Conservation (phyloP, 148 eudicot species). For the Chenopodium berlandieri region DNA sequence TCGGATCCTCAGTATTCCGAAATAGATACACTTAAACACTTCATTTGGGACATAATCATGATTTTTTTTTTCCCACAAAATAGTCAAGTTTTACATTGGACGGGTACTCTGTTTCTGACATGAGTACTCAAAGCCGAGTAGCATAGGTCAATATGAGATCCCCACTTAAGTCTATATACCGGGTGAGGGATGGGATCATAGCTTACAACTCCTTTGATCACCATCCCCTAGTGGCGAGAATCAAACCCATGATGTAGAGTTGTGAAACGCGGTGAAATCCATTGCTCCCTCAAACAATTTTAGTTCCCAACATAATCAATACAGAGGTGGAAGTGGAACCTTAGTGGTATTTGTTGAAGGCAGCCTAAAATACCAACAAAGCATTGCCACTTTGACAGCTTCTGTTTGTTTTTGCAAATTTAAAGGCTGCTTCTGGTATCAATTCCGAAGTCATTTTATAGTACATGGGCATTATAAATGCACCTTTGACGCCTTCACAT, state of each 20-base stretch:
- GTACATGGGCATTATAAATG: neutral
- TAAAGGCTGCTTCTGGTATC: neutral
- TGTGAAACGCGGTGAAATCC: neutral
- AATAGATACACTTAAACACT: too few species aligned
- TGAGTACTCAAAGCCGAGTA: too few species aligned
- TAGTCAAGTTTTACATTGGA: too few species aligned
- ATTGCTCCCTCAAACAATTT: neutral
- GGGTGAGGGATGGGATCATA: too few species aligned
- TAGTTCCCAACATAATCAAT: neutral
- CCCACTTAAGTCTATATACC: too few species aligned
- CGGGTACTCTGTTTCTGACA: too few species aligned
- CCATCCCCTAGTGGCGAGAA: neutral
- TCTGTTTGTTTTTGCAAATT: neutral
- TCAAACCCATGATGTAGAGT: neutral
- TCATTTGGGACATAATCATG: too few species aligned
- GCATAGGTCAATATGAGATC: too few species aligned
- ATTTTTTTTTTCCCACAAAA: too few species aligned
- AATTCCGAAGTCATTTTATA: neutral
- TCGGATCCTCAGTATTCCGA: too few species aligned
- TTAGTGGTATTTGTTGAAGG: neutral
- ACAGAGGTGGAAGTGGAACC: neutral
- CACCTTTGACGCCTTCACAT: neutral
- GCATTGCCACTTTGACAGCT: neutral
- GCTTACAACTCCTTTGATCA: too few species aligned
- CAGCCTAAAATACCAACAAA: neutral